Conservation (phyloP, 2,329 filamentous ascomycete species). For the Sclerotinia spermophila region DNA sequence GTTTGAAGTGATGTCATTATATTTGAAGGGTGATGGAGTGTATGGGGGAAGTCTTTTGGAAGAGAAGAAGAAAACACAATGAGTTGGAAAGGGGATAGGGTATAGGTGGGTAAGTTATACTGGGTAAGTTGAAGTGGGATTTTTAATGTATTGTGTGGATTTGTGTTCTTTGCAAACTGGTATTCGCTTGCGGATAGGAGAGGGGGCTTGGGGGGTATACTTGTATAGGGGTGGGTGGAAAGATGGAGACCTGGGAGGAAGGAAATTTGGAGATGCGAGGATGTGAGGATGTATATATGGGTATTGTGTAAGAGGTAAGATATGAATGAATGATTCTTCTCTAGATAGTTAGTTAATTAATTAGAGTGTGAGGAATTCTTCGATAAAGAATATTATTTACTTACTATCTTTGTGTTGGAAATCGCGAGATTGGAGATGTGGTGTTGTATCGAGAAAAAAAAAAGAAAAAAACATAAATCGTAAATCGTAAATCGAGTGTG, state of each 20-base stretch:
- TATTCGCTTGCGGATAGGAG: not conserved
- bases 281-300: not conserved
- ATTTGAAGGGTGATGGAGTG: not conserved
- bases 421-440: no score
- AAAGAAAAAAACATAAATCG: no score
- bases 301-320: not conserved
- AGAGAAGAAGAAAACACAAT: not conserved
- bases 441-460: no score
- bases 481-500: no score
- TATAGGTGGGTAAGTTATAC: no score
- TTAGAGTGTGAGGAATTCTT: no score
- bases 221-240: not conserved
- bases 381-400: no score
- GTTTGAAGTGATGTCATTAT: not conserved
- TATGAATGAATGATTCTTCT: no score
- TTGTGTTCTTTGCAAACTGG: no score
- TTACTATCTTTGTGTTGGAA: no score
- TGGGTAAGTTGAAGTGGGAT: not conserved
- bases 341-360: no score
- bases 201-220: not conserved
- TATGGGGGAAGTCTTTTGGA: not conserved
- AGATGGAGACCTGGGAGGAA: no score
- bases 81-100: not conserved
- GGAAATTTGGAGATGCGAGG: not conserved
- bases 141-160: not conserved